A percentile compares a stretch with the other conserved stretches of the same genome.
These are phyloP conservation scores for Pseudogymnoascus sp. DNA, from an alignment of 2,329 filamentous ascomycete genomes.

Conservation along the genomic window DNA sequence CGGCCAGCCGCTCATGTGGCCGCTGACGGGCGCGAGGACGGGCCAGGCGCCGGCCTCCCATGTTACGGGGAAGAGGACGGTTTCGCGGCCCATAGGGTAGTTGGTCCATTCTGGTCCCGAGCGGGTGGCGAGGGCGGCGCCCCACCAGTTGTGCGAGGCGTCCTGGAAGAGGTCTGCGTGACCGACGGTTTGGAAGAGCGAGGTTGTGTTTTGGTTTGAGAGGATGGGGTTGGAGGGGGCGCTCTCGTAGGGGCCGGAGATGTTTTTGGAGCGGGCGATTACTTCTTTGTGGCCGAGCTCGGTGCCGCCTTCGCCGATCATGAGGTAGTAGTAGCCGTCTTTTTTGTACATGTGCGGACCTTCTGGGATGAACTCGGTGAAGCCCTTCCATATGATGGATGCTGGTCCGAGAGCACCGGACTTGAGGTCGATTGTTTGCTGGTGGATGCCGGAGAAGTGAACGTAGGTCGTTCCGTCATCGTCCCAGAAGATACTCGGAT, in stretches of 20 bases:
- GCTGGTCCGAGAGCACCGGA: slow-evolving; percentile 20
- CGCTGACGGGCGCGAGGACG: slow-evolving; percentile 34
- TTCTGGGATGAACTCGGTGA: slow-evolving; percentile 22
- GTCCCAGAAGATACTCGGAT: slow-evolving; percentile 43
- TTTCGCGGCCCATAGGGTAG: slow-evolving; percentile 50
- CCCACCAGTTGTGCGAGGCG: slow-evolving; percentile 42
- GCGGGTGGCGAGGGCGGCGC: slow-evolving; percentile 39
- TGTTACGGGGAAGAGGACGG: slow-evolving; percentile 40
- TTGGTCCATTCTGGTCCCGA: slow-evolving; percentile 34
- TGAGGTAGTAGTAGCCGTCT: slow-evolving; percentile 41
- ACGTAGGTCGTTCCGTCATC: slow-evolving; percentile 33
- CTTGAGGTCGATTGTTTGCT: slow-evolving; percentile 18
- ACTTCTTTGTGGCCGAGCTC: slow-evolving; percentile 35
- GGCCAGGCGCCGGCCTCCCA: slow-evolving; percentile 47
- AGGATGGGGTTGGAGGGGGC: slow-evolving; percentile 39
- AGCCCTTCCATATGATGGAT: slow-evolving; percentile 29
- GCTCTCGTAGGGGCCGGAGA: slow-evolving; percentile 38
- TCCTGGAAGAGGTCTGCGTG: slow-evolving; percentile 53
- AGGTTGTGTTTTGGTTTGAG: slow-evolving; percentile 32
- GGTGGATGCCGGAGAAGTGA: slow-evolving; percentile 20
- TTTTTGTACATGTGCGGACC: slow-evolving; percentile 41
- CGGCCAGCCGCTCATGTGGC: slow-evolving; percentile 36
- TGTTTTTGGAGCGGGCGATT: slow-evolving; percentile 34
- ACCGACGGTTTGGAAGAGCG: slow-evolving; percentile 46
- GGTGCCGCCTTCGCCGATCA: slow-evolving; percentile 44